Percentiles rank a stretch among this genome's conserved stretches.
These are phyloP conservation scores for Rhodotorula sp. DNA, from an alignment of 1,284 basidiomycete species.

Conservation along the genomic window DNA sequence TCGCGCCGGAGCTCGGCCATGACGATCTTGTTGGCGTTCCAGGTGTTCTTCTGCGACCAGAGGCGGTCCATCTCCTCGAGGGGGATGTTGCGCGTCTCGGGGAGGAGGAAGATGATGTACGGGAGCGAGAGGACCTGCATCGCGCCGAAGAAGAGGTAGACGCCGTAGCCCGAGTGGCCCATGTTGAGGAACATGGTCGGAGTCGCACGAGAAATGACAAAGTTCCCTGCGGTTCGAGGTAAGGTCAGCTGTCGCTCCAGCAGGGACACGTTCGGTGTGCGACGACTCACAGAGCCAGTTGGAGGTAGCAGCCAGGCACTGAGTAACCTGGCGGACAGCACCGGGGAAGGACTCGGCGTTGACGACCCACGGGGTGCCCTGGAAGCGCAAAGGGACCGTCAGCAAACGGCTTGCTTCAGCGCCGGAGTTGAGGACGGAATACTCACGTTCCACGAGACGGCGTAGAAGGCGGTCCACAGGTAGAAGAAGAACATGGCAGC, in stretches of 20 bases:
- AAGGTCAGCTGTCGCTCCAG: background rate
- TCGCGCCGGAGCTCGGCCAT: constrained; percentile 38
- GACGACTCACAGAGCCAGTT: constrained; percentile 48
- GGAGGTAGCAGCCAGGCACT: constrained; percentile 47
- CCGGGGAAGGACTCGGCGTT: constrained; percentile 50
- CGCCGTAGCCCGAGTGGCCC: constrained; percentile 17
- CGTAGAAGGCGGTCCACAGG: constrained; percentile 41
- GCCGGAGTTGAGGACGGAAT: background rate
- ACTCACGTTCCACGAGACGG: constrained; percentile 42
- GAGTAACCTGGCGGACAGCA: constrained; percentile 48
- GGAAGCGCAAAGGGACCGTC: background rate
- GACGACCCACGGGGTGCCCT: constrained; percentile 49
- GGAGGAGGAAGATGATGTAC: constrained; percentile 45
- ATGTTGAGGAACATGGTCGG: constrained; percentile 36
- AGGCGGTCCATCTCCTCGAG: constrained; percentile 43
- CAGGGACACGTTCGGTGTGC: background rate
- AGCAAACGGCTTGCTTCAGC: background rate
- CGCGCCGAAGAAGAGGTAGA: constrained; percentile 49
- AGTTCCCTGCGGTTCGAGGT: constrained; percentile 22
- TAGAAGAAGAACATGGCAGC: constrained; percentile 48
- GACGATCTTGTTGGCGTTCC: constrained; percentile 38
- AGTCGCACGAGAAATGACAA: constrained; percentile 44
- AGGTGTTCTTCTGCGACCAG: constrained; percentile 34
- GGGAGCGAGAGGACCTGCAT: constrained; percentile 46
- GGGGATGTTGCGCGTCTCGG: constrained; percentile 36